These are phyloP conservation scores for Talaromyces liani DNA, from an alignment of 495 filamentous ascomycete genomes.

Conservation along the genomic window DNA sequence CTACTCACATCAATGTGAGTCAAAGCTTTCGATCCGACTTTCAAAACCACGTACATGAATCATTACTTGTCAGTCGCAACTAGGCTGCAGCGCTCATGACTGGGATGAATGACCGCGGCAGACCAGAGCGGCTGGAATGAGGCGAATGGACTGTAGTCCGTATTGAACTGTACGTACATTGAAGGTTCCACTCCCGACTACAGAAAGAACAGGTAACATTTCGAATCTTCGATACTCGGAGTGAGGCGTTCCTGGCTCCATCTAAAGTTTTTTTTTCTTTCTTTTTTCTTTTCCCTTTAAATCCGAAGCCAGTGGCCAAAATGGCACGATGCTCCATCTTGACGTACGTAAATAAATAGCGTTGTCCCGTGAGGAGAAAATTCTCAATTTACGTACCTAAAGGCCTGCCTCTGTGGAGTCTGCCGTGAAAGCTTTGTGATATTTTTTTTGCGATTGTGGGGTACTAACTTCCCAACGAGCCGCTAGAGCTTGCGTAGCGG, in stretches of 20 bases:
- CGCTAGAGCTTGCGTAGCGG: background rate
- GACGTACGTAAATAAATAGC: background rate
- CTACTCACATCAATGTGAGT: background rate
- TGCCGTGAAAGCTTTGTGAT: background rate
- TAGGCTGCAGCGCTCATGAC: background rate
- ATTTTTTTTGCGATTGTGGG: conserved; percentile 1
- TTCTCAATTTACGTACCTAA: background rate
- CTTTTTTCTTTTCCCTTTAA: background rate
- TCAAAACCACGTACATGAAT: background rate
- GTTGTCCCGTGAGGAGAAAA: background rate
- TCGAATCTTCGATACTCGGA: background rate
- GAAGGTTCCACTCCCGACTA: background rate
- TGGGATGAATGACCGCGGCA: background rate
- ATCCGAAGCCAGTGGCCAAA: background rate
- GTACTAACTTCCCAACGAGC: background rate
- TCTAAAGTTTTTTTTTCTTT: no score
- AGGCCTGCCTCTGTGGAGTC: background rate
- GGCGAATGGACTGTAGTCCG: background rate
- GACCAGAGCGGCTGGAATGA: background rate
- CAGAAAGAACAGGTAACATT: background rate
- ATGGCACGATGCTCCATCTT: background rate
- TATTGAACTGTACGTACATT: background rate
- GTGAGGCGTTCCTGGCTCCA: background rate
- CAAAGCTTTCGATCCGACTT: background rate
- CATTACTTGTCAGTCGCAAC: background rate